phyloP scores from a whole-genome alignment of 768 basidiomycete species.

The Suillus americanus region DNA sequence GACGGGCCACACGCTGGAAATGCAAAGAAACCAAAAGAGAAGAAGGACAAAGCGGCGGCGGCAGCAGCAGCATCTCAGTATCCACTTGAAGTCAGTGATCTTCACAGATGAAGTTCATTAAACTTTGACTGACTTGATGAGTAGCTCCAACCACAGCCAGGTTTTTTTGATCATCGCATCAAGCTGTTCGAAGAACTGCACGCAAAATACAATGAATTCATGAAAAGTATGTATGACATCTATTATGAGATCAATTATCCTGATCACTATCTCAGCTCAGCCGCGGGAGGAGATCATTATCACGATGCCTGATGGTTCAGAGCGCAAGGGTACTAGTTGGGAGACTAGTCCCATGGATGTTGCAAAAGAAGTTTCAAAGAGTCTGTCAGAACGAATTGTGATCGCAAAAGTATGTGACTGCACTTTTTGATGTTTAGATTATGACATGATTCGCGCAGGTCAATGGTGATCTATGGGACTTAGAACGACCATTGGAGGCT shows the following conservation, averaged over 20 bases:
- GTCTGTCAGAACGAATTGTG: slow-evolving; percentile 83
- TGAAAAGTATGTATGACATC: slow-evolving; percentile 54
- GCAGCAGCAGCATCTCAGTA: slow-evolving; percentile 39
- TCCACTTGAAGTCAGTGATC: slow-evolving; percentile 60
- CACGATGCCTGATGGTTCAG: slow-evolving; percentile 84
- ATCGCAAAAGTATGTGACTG: slow-evolving; percentile 79
- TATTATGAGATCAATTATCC: neutral
- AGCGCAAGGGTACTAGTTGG: slow-evolving; percentile 86
- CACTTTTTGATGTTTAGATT: neutral
- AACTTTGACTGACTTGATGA: neutral
- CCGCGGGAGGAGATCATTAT: slow-evolving; percentile 81
- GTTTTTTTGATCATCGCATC: slow-evolving; percentile 87
- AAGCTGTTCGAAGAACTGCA: slow-evolving; percentile 88
- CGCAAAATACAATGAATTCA: slow-evolving; percentile 76
- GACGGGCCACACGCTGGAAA: slow-evolving; percentile 40
- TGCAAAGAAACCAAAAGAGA: slow-evolving; percentile 46
- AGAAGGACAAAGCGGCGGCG: slow-evolving; percentile 35
- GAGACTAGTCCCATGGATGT: slow-evolving; percentile 93
- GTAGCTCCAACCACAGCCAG: slow-evolving; percentile 80
- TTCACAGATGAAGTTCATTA: neutral
- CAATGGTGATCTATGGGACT: slow-evolving; percentile 87
- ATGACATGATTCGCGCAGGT: slow-evolving; percentile 49
- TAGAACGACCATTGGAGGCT: slow-evolving; percentile 90
- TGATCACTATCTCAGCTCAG: slow-evolving; percentile 45
- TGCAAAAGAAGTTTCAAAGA: slow-evolving; percentile 84